A percentile compares a stretch with the other conserved stretches of the same genome.
Evolutionary conservation across 176 grass and related monocot genomes (phyloP).

Genomic region (Thinopyrum elongatum): DNA sequence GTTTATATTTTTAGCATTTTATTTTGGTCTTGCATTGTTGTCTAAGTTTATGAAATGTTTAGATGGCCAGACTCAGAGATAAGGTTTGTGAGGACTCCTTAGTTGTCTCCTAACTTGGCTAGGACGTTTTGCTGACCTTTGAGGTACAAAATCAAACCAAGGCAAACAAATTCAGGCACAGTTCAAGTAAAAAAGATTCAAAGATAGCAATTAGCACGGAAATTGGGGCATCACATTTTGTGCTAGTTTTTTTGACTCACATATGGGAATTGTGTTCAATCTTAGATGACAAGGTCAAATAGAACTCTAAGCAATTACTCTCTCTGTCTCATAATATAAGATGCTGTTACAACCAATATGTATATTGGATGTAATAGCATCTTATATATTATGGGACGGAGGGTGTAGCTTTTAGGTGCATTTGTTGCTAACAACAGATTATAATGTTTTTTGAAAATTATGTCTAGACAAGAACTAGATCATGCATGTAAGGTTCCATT

Average conservation of each 20-base stretch:
- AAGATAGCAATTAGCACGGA: background rate
- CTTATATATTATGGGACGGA: too few species aligned
- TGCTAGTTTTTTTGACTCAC: too few species aligned
- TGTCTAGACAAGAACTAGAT: background rate
- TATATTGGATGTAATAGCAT: too few species aligned
- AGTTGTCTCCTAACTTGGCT: conserved; percentile 75
- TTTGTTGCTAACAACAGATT: background rate
- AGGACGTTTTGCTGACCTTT: conserved; percentile 66
- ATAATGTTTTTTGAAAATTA: too few species aligned
- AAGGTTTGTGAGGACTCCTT: background rate
- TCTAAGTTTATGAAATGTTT: background rate
- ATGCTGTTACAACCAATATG: too few species aligned
- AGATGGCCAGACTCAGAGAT: background rate
- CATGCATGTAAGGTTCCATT: background rate
- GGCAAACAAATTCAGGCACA: conserved; percentile 22
- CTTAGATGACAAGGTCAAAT: background rate
- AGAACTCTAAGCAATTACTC: too few species aligned
- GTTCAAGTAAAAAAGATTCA: background rate
- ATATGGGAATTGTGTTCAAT: background rate
- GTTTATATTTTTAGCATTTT: background rate
- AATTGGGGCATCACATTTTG: background rate
- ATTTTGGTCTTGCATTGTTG: background rate
- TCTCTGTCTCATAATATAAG: too few species aligned
- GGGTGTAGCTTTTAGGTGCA: too few species aligned
- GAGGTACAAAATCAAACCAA: background rate